Percentiles rank a stretch among this genome's conserved stretches.
Evolutionary conservation across 306 rosid species (phyloP).

Genomic region (Rosa persica): DNA sequence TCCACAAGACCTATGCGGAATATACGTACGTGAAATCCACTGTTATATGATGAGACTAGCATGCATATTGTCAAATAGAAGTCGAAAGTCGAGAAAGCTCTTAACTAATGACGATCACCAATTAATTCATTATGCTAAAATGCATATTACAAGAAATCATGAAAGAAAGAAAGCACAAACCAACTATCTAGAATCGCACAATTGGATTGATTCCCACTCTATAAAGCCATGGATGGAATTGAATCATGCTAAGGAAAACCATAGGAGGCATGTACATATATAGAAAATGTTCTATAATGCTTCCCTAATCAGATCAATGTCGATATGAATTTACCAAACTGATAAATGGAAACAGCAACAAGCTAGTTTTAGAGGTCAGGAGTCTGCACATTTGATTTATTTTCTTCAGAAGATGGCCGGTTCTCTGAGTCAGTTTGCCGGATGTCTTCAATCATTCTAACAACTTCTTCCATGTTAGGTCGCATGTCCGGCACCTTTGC

Average conservation of each 20-base stretch:
- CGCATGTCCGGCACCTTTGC: slow-evolving; percentile 84
- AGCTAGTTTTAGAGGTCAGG: slow-evolving; percentile 47
- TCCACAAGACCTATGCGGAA: background rate
- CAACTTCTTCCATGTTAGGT: slow-evolving; percentile 83
- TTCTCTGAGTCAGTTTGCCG: slow-evolving; percentile 98
- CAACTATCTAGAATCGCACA: slow-evolving; percentile 32
- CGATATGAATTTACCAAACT: slow-evolving; percentile 16
- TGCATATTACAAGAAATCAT: slow-evolving; percentile 53
- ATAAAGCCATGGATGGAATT: slow-evolving; percentile 26
- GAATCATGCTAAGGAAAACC: slow-evolving; percentile 35
- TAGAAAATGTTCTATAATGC: slow-evolving; percentile 39
- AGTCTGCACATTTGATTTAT: slow-evolving; percentile 84
- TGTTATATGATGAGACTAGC: background rate
- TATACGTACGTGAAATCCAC: background rate
- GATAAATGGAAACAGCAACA: slow-evolving; percentile 10
- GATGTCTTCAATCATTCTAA: slow-evolving; percentile 87
- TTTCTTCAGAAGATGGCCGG: slow-evolving; percentile 94
- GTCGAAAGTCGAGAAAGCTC: slow-evolving; percentile 13
- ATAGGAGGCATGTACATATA: slow-evolving; percentile 36
- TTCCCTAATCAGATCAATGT: slow-evolving; percentile 41
- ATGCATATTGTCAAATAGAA: slow-evolving; percentile 6
- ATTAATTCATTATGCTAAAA: slow-evolving; percentile 56
- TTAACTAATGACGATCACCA: slow-evolving; percentile 44
- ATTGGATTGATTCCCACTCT: slow-evolving; percentile 47
- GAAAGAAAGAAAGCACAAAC: slow-evolving; percentile 27